Evolutionary conservation across 2,329 filamentous ascomycete species (phyloP), one percentile per base, ranked within the genome.

Genomic region (Trichoderma sp.): DNA sequence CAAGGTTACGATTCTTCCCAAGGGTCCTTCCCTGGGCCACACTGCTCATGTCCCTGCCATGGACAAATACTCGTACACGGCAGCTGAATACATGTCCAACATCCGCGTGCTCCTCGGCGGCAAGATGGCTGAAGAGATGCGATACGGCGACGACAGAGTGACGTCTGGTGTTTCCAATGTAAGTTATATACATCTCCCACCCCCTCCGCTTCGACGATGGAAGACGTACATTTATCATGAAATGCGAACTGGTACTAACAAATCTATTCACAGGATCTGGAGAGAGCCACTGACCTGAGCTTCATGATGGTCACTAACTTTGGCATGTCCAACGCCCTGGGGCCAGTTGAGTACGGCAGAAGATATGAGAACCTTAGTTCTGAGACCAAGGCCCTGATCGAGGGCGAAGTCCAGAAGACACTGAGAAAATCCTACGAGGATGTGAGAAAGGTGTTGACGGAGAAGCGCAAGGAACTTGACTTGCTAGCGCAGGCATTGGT

Each of bases 1-100:
- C 86, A 99, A 99, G 81, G 94, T 97, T 59, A 99, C 95, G 1
- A 96, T 99, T 73, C 90, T 99, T 74, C 94, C 95, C 64, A 90
- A 96, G 74, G 95, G 95, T 12, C 89, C 90, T 74, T 88, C 92
- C 27, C 85, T 98, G 8, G 95, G 95, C 69, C 88, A 97, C 71
- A 99, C 95, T 0, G 91, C 92, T 71, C 91, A 90, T 78, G 84
- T 99, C 27, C 94, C 94, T 0, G 91, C 95, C 76, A 93, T 97
- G 84, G 94, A 97, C 81, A 93, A 94, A 79, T 93, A 97, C 75
- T 95, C 92, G 13, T 89, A 89, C 79, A 91, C 91, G n/a, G 93
- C 93, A 73, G 88, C 88, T 66, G 92, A 99, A 76, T 93, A 93
- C 73, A 83, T 94, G 72, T 90, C 92, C 37, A 84, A 88, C 63